Percentiles rank a stretch among this genome's conserved stretches.
phyloP scores from a whole-genome alignment of 1,284 basidiomycete genomes.

The Pyrrhoderma lamaoense region DNA sequence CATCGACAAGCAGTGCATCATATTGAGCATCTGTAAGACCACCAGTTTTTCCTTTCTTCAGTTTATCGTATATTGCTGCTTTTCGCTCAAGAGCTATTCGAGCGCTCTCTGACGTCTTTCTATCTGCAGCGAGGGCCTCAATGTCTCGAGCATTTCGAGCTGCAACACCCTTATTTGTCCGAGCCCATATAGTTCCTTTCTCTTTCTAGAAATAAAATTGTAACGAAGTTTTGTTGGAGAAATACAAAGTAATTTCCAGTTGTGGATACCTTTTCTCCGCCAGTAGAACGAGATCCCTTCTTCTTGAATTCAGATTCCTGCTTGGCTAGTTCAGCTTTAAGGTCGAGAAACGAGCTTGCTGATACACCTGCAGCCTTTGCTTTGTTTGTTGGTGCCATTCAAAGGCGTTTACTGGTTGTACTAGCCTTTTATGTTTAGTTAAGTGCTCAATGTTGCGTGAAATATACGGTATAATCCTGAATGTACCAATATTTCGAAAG shows the following conservation, averaged over 20 bases:
- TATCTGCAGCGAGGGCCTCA: slow-evolving; percentile 57
- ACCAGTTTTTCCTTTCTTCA: slow-evolving; percentile 73
- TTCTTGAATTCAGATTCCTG: slow-evolving; percentile 58
- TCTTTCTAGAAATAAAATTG: slow-evolving; percentile 26
- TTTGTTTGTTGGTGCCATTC: slow-evolving; percentile 30
- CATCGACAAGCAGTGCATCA: slow-evolving; percentile 75
- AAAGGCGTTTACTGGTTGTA: too few species aligned
- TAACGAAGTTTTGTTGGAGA: not conserved
- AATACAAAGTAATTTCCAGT: not conserved
- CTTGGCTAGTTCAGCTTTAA: slow-evolving; percentile 66
- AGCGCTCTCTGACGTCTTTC: slow-evolving; percentile 62
- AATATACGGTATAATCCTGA: too few species aligned
- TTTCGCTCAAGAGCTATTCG: slow-evolving; percentile 70
- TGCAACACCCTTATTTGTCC: slow-evolving; percentile 64
- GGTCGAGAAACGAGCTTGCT: slow-evolving; percentile 65
- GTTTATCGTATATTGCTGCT: slow-evolving; percentile 74
- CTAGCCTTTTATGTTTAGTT: too few species aligned
- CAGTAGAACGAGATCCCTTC: slow-evolving; percentile 54
- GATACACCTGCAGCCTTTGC: slow-evolving; percentile 63
- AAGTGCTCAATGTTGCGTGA: too few species aligned
- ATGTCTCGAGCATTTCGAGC: slow-evolving; percentile 55
- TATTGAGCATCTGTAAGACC: slow-evolving; percentile 75
- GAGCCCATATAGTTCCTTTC: slow-evolving; percentile 69
- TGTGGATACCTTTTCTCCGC: slow-evolving; percentile 31
- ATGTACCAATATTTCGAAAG: too few species aligned